phyloP scores from a whole-genome alignment of 352 stramenopile genomes.

The Globisporangium solare region DNA sequence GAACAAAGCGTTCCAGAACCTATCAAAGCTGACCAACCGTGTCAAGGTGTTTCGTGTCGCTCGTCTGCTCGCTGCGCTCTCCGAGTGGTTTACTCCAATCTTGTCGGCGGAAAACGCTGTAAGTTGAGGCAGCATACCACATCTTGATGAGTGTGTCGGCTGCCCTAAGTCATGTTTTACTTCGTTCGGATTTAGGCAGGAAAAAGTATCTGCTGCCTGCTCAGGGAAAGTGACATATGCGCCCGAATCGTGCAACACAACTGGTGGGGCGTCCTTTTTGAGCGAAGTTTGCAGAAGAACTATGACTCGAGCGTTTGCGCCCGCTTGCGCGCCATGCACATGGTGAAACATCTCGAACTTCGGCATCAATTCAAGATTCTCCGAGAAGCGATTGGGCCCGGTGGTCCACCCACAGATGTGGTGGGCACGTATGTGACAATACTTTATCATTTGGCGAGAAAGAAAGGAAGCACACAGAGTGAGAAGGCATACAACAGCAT shows the following conservation, averaged over 20 bases:
- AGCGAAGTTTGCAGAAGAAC: constrained; percentile 42
- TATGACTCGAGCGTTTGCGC: constrained; percentile 43
- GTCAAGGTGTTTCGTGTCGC: constrained; percentile 50
- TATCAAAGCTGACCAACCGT: constrained; percentile 53
- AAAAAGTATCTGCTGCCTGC: constrained; percentile 45
- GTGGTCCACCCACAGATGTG: constrained; percentile 36
- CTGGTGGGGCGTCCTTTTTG: constrained; percentile 58
- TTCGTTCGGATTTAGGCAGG: constrained; percentile 12
- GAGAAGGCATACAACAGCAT: constrained; percentile 24
- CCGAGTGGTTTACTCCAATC: constrained; percentile 55
- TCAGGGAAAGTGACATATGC: constrained; percentile 61
- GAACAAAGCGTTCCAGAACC: constrained; percentile 68
- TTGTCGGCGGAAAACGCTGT: constrained; percentile 64
- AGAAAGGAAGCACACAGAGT: constrained; percentile 7
- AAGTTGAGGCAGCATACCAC: neutral
- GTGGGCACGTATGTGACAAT: constrained; percentile 57
- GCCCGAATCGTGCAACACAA: constrained; percentile 75
- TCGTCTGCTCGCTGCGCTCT: constrained; percentile 44
- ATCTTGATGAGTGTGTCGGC: neutral
- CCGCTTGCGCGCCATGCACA: constrained; percentile 64
- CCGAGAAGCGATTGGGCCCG: constrained; percentile 37
- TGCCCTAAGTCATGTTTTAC: neutral
- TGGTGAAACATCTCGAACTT: constrained; percentile 69
- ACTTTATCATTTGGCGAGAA: constrained; percentile 45
- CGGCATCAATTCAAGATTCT: constrained; percentile 61